phyloP scores from a whole-genome alignment of 2,329 filamentous ascomycete genomes.

The Cryphonectria naterciae region DNA sequence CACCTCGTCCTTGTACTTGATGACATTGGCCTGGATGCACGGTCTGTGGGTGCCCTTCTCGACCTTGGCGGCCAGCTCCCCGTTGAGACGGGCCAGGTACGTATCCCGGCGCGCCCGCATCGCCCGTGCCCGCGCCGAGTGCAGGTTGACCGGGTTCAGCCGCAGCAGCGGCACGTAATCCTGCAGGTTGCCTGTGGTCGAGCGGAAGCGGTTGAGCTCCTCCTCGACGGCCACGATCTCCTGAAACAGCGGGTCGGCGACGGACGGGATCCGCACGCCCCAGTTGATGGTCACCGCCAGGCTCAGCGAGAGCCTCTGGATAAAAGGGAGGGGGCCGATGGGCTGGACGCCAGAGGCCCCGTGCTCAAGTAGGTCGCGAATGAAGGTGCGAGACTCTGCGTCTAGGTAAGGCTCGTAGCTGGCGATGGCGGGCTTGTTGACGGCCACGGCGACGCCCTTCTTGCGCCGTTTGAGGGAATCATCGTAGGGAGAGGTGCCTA shows the following conservation, averaged over 20 bases:
- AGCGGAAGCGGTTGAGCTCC: constrained; percentile 30
- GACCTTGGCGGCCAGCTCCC: constrained; percentile 23
- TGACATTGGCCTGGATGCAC: constrained; percentile 29
- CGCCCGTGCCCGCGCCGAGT: constrained; percentile 21
- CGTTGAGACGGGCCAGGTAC: constrained; percentile 23
- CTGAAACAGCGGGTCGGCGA: constrained; percentile 28
- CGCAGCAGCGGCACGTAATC: constrained; percentile 28
- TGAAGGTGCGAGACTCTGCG: constrained; percentile 60
- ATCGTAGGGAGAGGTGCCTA: constrained; percentile 71
- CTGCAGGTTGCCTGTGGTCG: constrained; percentile 28
- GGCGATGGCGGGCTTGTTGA: constrained; percentile 67
- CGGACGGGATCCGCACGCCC: constrained; percentile 30
- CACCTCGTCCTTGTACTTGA: constrained; percentile 27
- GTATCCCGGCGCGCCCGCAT: constrained; percentile 27
- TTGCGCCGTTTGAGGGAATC: constrained; percentile 67
- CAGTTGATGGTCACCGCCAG: constrained; percentile 31
- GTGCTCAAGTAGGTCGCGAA: constrained; percentile 58
- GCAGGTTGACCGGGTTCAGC: constrained; percentile 25
- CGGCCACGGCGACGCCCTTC: constrained; percentile 67
- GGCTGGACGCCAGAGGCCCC: constrained; percentile 52
- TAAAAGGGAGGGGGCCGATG: constrained; percentile 27
- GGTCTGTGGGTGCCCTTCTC: constrained; percentile 22
- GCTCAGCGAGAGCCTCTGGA: constrained; percentile 30
- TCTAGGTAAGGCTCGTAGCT: constrained; percentile 72
- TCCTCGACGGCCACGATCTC: constrained; percentile 32